phyloP scores from a whole-genome alignment of 1,139 yeast species.

The Candida tetrigidarum region DNA sequence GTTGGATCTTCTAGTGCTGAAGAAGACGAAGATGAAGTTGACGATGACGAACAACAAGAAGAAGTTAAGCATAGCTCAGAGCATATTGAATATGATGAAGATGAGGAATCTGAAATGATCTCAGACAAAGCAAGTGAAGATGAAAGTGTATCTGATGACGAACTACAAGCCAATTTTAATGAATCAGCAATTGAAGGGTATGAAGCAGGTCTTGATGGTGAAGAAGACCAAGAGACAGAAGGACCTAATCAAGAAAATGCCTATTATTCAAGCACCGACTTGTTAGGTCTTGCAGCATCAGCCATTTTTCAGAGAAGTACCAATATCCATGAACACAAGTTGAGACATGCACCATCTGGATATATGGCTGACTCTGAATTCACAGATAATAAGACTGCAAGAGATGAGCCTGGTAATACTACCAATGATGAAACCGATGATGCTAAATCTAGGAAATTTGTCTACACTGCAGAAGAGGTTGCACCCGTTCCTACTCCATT shows the following conservation, averaged over 20 bases:
- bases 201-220: constrained; percentile 22
- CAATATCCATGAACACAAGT: constrained; percentile 11
- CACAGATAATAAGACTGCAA: constrained; percentile 18
- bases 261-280: constrained; percentile 14
- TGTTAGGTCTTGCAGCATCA: constrained; percentile 18
- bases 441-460: background rate
- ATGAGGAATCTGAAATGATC: constrained; percentile 24
- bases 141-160: constrained; percentile 10
- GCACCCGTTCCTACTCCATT: constrained; percentile 27
- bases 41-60: constrained; percentile 6
- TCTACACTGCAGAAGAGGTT: constrained; percentile 9
- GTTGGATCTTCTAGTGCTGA: constrained; percentile 9
- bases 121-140: constrained; percentile 23
- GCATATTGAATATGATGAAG: constrained; percentile 15
- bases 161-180: constrained; percentile 1
- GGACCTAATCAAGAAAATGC: constrained; percentile 16
- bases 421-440: constrained; percentile 10
- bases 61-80: constrained; percentile 8
- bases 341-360: constrained; percentile 18
- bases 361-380: constrained; percentile 27
- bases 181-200: constrained; percentile 19
- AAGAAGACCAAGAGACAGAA: constrained; percentile 19
- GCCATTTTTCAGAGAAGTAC: constrained; percentile 17
- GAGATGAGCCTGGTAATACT: constrained; percentile 8
- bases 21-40: constrained; percentile 15